Conservation (phyloP, 306 rosid species). For the Hippophae tibetana region DNA sequence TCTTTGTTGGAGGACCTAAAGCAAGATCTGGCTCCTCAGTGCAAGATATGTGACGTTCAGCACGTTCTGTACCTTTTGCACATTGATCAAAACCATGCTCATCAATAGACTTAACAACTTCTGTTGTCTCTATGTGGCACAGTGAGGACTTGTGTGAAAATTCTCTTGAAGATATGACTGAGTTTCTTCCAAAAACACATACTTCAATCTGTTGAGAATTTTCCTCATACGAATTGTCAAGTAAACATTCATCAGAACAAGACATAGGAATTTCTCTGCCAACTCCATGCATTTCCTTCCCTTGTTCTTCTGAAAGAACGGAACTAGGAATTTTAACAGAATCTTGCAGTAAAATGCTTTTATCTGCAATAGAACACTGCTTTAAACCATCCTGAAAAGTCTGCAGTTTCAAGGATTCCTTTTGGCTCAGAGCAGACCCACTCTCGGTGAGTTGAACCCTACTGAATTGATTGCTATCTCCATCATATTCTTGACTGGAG, state of each 20-base stretch:
- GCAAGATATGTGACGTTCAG: not conserved
- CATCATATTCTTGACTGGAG: slow-evolving; percentile 24
- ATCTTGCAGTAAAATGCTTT: slow-evolving; percentile 13
- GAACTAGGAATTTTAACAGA: slow-evolving; percentile 23
- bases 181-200: slow-evolving; percentile 12
- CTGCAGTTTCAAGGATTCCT: slow-evolving; percentile 26
- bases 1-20: slow-evolving; percentile 5
- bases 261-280: slow-evolving; percentile 19
- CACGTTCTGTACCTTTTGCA: not conserved
- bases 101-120: slow-evolving; percentile 16
- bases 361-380: slow-evolving; percentile 25
- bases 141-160: slow-evolving; percentile 12
- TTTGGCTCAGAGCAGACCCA: slow-evolving; percentile 26
- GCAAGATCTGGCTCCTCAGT: not conserved
- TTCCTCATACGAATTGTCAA: slow-evolving; percentile 22
- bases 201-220: slow-evolving; percentile 14
- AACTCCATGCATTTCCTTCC: slow-evolving; percentile 25
- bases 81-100: slow-evolving; percentile 26
- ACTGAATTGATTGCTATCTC: slow-evolving; percentile 27
- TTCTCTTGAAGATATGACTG: slow-evolving; percentile 5
- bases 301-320: slow-evolving; percentile 16
- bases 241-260: slow-evolving; percentile 29
- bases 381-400: slow-evolving; percentile 24
- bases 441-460: slow-evolving; percentile 20
- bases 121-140: slow-evolving; percentile 17